phyloP scores from a whole-genome alignment of 208 protist genomes.

The Entamoeba dispar region DNA sequence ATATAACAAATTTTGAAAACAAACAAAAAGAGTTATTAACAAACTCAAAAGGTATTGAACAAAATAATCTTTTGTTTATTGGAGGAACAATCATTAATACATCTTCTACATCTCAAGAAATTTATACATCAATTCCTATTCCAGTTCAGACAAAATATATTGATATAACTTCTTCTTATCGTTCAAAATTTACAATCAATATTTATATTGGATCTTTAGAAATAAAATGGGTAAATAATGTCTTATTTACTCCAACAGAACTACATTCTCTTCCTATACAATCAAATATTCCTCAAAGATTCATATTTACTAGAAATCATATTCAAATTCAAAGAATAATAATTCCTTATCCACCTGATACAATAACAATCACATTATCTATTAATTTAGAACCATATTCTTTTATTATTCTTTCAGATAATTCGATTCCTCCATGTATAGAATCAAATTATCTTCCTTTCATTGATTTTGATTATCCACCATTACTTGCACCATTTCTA shows the following conservation, averaged over 20 bases:
- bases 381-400: too few relatives aligned
- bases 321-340: neutral
- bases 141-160: too few relatives aligned
- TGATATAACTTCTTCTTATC: too few relatives aligned
- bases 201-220: neutral
- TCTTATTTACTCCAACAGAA: neutral
- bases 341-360: neutral
- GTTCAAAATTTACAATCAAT: neutral
- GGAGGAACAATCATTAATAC: neutral
- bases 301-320: neutral
- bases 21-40: neutral
- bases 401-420: too few relatives aligned
- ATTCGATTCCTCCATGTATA: too few relatives aligned
- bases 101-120: neutral
- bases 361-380: too few relatives aligned
- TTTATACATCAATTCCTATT: too few relatives aligned
- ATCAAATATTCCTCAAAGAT: too few relatives aligned
- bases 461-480: neutral
- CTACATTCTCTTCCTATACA: neutral
- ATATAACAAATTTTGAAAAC: neutral
- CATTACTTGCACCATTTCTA: neutral
- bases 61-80: neutral
- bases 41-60: neutral
- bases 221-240: neutral
- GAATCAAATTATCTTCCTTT: neutral